Evolutionary conservation across 305 asterid genomes (phyloP).

Genomic region (Euphrasia arctica): DNA sequence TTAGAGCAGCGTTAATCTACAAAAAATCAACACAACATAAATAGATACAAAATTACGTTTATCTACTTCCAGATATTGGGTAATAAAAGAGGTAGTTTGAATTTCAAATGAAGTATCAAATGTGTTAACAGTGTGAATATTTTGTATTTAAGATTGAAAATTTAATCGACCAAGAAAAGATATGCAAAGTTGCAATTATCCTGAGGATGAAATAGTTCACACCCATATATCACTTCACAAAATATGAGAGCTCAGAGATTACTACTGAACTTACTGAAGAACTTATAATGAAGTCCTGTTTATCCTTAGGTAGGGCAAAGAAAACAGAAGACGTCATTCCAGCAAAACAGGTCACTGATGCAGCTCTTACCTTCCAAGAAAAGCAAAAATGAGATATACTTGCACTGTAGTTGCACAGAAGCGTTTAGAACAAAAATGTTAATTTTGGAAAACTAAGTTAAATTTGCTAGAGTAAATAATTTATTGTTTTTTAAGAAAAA

Average conservation of each 20-base stretch:
- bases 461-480: not conserved
- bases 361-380: conserved; percentile 83
- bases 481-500: conserved; percentile 6
- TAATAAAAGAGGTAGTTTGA: conserved; percentile 10
- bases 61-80: not conserved
- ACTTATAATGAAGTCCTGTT: conserved; percentile 60
- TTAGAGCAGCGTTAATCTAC: conserved; percentile 66
- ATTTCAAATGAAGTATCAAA: conserved; percentile 13
- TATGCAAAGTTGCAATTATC: conserved; percentile 1
- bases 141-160: conserved; percentile 8
- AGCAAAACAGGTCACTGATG: conserved; percentile 93
- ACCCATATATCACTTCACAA: not conserved
- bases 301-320: conserved; percentile 58
- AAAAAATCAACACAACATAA: conserved; percentile 27
- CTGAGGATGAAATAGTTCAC: not conserved
- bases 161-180: conserved; percentile 10
- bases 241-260: conserved; percentile 19
- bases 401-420: not conserved
- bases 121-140: conserved; percentile 8
- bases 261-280: conserved; percentile 58
- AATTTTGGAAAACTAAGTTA: not conserved
- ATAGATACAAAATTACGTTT: conserved; percentile 20
- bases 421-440: not conserved
- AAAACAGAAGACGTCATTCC: conserved; percentile 93
- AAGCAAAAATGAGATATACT: conserved; percentile 27